These are phyloP conservation scores for Hondaea fermentalgiana DNA, from an alignment of 108 stramenopile species.

Conservation along the genomic window DNA sequence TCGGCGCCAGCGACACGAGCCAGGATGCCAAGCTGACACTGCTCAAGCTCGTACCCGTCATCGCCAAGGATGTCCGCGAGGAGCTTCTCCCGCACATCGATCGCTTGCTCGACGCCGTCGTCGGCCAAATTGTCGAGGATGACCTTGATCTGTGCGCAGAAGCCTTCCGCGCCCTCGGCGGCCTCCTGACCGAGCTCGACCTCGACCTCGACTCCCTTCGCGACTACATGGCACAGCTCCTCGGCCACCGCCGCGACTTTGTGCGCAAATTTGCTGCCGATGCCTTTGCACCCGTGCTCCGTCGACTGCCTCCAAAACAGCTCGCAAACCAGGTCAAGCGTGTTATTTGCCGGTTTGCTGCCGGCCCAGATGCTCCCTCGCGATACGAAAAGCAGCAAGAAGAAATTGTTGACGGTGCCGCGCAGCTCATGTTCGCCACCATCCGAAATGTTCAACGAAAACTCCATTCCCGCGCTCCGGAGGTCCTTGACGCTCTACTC, in stretches of 20 bases:
- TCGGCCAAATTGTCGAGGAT: background rate
- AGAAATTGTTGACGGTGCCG: background rate
- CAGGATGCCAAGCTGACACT: background rate
- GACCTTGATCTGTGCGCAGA: background rate
- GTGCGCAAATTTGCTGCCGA: slow-evolving; percentile 35
- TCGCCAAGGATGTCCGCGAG: background rate
- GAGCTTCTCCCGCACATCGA: background rate
- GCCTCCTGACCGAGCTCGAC: background rate
- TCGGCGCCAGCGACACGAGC: background rate
- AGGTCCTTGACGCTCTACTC: background rate
- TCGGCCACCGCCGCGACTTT: slow-evolving; percentile 40
- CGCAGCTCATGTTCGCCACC: background rate
- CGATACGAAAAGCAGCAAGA: background rate
- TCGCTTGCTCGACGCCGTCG: background rate
- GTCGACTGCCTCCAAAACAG: slow-evolving; percentile 29
- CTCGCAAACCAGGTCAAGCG: background rate
- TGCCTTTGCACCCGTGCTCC: slow-evolving; percentile 31
- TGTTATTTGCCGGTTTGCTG: background rate
- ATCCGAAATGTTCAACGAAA: background rate
- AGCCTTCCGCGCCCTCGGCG: background rate
- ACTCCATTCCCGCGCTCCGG: background rate
- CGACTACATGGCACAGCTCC: slow-evolving; percentile 26
- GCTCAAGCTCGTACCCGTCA: background rate
- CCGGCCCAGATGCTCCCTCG: background rate
- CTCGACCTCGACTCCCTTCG: background rate